These are phyloP conservation scores for Veloboletus limbatus DNA, from an alignment of 1,284 basidiomycete genomes.

Conservation along the genomic window DNA sequence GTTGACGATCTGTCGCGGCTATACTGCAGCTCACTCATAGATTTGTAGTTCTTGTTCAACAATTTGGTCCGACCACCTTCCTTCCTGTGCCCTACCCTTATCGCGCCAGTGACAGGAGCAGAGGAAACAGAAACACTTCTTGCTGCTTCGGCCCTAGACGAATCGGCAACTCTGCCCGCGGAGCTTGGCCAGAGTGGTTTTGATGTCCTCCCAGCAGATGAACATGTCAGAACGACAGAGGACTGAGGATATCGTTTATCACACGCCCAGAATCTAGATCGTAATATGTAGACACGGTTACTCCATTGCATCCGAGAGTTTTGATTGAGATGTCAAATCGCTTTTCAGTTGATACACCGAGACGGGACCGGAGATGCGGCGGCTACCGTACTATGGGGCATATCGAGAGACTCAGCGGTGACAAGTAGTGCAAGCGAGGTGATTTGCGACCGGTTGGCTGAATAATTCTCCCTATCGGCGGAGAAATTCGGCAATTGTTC, in stretches of 20 bases:
- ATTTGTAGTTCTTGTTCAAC: conserved; percentile 72
- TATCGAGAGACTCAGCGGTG: conserved; percentile 3
- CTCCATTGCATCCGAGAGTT: conserved; percentile 1
- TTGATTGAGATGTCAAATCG: neutral
- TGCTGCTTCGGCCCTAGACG: conserved; percentile 51
- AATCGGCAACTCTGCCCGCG: conserved; percentile 71
- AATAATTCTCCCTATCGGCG: conserved; percentile 12
- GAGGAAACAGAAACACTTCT: conserved; percentile 54
- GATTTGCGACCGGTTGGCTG: neutral
- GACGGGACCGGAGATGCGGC: conserved; percentile 15
- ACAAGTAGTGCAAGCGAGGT: conserved; percentile 5
- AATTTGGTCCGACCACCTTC: conserved; percentile 62
- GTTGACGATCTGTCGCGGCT: conserved; percentile 15
- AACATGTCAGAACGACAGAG: conserved; percentile 36
- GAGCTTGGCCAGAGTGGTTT: conserved; percentile 70
- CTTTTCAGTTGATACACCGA: conserved; percentile 10
- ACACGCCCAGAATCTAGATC: neutral
- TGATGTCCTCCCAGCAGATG: conserved; percentile 61
- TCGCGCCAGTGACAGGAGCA: conserved; percentile 32
- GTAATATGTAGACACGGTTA: conserved; percentile 1
- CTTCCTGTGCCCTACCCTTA: conserved; percentile 49
- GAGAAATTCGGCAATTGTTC: conserved; percentile 15
- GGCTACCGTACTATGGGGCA: neutral
- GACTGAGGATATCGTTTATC: conserved; percentile 6
- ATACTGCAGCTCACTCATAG: conserved; percentile 12